Evolutionary conservation across 345 rosid species (phyloP).

Genomic region (Heritiera littoralis): DNA sequence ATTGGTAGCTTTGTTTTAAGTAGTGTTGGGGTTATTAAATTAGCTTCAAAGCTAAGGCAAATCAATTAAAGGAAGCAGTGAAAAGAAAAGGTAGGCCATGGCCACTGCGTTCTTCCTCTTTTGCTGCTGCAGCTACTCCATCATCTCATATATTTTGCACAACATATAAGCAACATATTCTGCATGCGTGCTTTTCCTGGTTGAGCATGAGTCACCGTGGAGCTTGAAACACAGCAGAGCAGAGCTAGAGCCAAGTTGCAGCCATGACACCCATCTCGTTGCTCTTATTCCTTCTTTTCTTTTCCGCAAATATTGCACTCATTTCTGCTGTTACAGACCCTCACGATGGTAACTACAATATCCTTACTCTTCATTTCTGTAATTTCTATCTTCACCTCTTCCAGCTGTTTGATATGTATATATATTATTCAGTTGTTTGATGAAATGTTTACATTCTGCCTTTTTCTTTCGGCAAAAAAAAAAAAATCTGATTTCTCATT

Average conservation of each 20-base stretch:
- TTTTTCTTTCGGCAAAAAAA: neutral
- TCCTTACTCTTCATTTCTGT: neutral
- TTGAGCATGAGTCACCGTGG: neutral
- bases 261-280: slow-evolving; percentile 31
- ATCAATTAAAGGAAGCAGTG: slow-evolving; percentile 21
- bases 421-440: neutral
- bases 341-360: slow-evolving; percentile 45
- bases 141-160: slow-evolving; percentile 2
- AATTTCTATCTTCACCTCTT: neutral
- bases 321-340: slow-evolving; percentile 55
- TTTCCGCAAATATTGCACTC: slow-evolving; percentile 25
- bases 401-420: neutral
- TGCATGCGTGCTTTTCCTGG: neutral
- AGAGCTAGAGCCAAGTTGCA: neutral
- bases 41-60: slow-evolving; percentile 39
- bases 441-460: neutral
- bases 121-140: slow-evolving; percentile 1
- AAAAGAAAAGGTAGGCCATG: slow-evolving; percentile 21
- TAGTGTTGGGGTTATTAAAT: slow-evolving; percentile 11
- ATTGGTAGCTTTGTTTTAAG: neutral
- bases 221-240: neutral
- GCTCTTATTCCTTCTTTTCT: slow-evolving; percentile 38
- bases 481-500: too few relatives aligned
- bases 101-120: neutral
- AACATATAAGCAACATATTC: neutral